These are phyloP conservation scores for Neostapfia colusana DNA, from an alignment of 176 grass and related monocot genomes.

Conservation along the genomic window DNA sequence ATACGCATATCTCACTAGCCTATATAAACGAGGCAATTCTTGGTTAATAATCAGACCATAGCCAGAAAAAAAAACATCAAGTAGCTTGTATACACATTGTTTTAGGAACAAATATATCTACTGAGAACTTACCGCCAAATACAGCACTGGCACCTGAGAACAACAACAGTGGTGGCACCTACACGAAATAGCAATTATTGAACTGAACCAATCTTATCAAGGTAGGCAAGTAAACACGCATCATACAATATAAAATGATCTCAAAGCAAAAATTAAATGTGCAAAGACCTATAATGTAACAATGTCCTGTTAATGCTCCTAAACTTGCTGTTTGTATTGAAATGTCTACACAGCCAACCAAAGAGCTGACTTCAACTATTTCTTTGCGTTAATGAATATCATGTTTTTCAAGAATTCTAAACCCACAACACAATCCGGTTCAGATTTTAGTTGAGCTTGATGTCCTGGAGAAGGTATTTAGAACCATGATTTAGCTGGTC, in stretches of 20 bases:
- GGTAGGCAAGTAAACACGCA: background rate
- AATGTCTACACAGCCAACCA: background rate
- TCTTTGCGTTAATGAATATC: background rate
- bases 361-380: background rate
- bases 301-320: background rate
- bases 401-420: background rate
- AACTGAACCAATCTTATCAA: conserved; percentile 2
- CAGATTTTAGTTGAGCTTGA: background rate
- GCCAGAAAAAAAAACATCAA: background rate
- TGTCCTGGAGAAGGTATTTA: background rate
- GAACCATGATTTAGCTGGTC: background rate
- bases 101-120: background rate
- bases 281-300: background rate
- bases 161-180: conserved; percentile 75
- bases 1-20: background rate
- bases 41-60: conserved; percentile 6
- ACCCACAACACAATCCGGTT: background rate
- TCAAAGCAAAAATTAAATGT: background rate
- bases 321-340: no score
- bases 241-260: background rate
- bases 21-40: background rate
- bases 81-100: background rate
- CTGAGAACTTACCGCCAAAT: conserved; percentile 70
- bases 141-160: conserved; percentile 86
- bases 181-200: conserved; percentile 16